Conservation (phyloP, 257 asterid species). For the Parsonsia alboflavescens region DNA sequence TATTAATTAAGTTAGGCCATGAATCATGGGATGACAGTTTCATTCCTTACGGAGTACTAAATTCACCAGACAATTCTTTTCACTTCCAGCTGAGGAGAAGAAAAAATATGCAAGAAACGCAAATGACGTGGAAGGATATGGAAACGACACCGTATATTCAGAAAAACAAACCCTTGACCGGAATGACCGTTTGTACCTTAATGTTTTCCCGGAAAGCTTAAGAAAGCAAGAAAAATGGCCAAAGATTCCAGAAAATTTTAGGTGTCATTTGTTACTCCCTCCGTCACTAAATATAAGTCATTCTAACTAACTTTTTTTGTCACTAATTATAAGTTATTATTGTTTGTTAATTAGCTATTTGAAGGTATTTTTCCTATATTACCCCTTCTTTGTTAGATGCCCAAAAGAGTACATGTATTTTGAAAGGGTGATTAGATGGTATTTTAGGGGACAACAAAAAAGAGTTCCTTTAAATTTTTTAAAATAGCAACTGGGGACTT, state of each 20-base stretch:
- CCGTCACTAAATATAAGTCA: too few species aligned
- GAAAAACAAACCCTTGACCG: constrained; percentile 29
- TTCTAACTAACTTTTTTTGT: too few species aligned
- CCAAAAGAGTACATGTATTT: too few species aligned
- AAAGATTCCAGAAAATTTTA: constrained; percentile 23
- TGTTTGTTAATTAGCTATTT: too few species aligned
- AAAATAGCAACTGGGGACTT: too few species aligned
- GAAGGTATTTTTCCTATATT: too few species aligned
- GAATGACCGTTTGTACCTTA: constrained; percentile 33
- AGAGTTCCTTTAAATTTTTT: too few species aligned
- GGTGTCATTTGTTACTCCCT: too few species aligned
- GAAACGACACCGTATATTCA: constrained; percentile 29
- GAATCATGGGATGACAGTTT: constrained; percentile 29
- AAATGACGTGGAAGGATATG: constrained; percentile 30
- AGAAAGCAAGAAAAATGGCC: constrained; percentile 36
- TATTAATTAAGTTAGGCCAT: constrained; percentile 23
- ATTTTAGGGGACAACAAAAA: too few species aligned
- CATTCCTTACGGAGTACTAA: constrained; percentile 23
- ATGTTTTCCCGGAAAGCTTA: constrained; percentile 19
- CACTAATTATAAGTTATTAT: too few species aligned
- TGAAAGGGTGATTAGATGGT: too few species aligned
- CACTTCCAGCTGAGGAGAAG: constrained; percentile 38
- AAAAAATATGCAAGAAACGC: constrained; percentile 22
- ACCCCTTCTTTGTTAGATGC: too few species aligned
- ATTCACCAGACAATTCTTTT: constrained; percentile 18